Evolutionary conservation across 2,329 filamentous ascomycete genomes (phyloP), one percentile per base, ranked within the genome.

Genomic region (Epichloe sp.): DNA sequence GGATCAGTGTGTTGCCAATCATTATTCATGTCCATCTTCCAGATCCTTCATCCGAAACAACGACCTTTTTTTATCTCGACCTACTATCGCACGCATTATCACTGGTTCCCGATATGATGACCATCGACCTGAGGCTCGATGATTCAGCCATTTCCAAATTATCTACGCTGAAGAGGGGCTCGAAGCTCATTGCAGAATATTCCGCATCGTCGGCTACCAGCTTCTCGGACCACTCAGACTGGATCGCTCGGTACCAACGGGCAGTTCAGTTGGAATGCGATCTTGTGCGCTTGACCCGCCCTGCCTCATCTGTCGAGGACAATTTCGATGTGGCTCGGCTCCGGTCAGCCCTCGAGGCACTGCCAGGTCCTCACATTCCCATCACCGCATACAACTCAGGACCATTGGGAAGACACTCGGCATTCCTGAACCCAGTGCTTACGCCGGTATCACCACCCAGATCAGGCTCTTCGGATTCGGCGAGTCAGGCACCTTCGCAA

Each of bases 381-480:
- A 53, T 85, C 1, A 78, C 83, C 21, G 74, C 77, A 10, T 85
- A 82, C 65, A 86, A 85, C 57, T 80, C 79, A 0, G 83, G 83
- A 0, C 63, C 69, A 6, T 65, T 78, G 4, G 85, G 85, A 0
- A 74, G 81, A 42, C 73, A 76, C 46, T 88, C 85, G 0, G 76
- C 78, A 26, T 83, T 77, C 54, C 81, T 85, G 63, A 88, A 87
- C 57, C 74, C 73, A 23, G 72, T 82, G 1, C 65, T 88, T 11
- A 83, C 81, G 0, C 77, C 61, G 2, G 81, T 86, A 3, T 69
- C 75, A 7, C 73, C 79, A 7, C 73, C 79, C 19, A 68, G 71
- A 40, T 65, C 53, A 5, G 49, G 59, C 3, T 53, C 59, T 14
- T 11, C 19, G 4, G 23, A 19, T 3, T 19, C 19, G 15, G 5